Conservation (phyloP, 2,329 filamentous ascomycete genomes). For the Neodidymelliopsis sp. region DNA sequence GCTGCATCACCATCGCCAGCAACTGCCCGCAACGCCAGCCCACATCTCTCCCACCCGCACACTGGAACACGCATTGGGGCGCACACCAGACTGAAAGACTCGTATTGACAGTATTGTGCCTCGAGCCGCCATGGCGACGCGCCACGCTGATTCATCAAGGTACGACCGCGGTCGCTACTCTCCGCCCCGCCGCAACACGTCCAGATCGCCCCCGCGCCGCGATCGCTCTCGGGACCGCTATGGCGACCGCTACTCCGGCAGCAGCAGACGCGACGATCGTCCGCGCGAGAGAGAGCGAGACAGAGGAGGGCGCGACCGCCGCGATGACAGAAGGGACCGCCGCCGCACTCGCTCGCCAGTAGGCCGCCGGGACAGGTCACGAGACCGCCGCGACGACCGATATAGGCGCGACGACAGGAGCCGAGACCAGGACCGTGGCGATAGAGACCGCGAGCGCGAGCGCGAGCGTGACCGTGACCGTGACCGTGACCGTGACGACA, state of each 20-base stretch:
- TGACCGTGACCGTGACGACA: conserved; percentile 19
- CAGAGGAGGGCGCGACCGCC: conserved; percentile 31
- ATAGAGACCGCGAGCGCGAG: conserved; percentile 50
- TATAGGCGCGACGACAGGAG: conserved; percentile 52
- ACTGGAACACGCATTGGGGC: not conserved
- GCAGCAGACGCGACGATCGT: conserved; percentile 53
- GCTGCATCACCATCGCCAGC: not conserved
- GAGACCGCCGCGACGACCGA: conserved; percentile 56
- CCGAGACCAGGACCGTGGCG: conserved; percentile 42
- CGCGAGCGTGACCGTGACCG: conserved; percentile 54
- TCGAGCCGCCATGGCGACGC: conserved; percentile 54
- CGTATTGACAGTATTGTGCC: conserved; percentile 35
- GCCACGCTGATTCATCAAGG: conserved; percentile 77
- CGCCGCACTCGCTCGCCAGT: conserved; percentile 61
- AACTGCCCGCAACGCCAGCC: not conserved
- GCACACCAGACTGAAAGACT: not conserved
- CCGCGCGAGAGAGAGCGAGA: conserved; percentile 50
- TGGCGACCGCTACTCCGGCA: conserved; percentile 58
- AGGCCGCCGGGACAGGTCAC: conserved; percentile 65
- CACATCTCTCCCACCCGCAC: not conserved
- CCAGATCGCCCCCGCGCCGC: conserved; percentile 63
- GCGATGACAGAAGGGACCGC: conserved; percentile 52
- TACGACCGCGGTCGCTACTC: conserved; percentile 54
- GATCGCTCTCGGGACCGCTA: conserved; percentile 29
- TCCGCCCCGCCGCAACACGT: conserved; percentile 53